Conservation (phyloP, 2,329 filamentous ascomycete genomes). For the Diaporthe sp. region DNA sequence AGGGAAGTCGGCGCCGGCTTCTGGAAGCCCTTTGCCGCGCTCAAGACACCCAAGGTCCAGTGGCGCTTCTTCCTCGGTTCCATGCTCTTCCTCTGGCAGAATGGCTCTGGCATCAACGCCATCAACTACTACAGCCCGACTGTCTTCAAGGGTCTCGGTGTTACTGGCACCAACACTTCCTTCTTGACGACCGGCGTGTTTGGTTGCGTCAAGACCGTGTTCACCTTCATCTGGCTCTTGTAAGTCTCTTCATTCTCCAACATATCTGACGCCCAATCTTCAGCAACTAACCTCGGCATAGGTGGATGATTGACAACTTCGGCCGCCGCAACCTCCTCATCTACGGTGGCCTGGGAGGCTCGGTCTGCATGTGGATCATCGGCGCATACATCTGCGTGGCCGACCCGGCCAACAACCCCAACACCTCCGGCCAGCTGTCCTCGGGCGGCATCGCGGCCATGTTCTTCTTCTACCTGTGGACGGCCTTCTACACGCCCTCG, state of each 20-base stretch:
- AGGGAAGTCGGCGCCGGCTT: constrained; percentile 75
- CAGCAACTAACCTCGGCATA: constrained; percentile 35
- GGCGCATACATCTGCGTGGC: constrained; percentile 68
- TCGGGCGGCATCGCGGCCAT: constrained; percentile 67
- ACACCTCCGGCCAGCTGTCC: constrained; percentile 42
- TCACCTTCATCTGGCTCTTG: constrained; percentile 77
- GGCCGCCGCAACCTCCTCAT: constrained; percentile 70
- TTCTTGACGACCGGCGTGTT: constrained; percentile 78
- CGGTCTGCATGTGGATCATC: constrained; percentile 73
- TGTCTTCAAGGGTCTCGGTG: constrained; percentile 68
- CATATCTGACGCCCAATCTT: constrained; percentile 55
- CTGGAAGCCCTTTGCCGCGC: constrained; percentile 76
- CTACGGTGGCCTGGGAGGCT: constrained; percentile 68
- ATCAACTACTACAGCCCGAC: constrained; percentile 81
- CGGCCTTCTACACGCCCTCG: constrained; percentile 75
- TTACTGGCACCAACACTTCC: constrained; percentile 55
- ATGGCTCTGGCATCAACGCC: constrained; percentile 80
- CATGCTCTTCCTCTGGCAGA: constrained; percentile 83
- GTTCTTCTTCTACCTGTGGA: constrained; percentile 82
- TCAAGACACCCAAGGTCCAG: constrained; percentile 66
- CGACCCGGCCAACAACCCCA: constrained; percentile 47
- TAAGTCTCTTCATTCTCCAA: constrained; percentile 71
- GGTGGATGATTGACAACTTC: constrained; percentile 71
- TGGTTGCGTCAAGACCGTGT: constrained; percentile 77
- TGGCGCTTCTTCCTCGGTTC: constrained; percentile 80